Evolutionary conservation across 257 asterid species (phyloP).

Genomic region (Solanum pinnatisectum): DNA sequence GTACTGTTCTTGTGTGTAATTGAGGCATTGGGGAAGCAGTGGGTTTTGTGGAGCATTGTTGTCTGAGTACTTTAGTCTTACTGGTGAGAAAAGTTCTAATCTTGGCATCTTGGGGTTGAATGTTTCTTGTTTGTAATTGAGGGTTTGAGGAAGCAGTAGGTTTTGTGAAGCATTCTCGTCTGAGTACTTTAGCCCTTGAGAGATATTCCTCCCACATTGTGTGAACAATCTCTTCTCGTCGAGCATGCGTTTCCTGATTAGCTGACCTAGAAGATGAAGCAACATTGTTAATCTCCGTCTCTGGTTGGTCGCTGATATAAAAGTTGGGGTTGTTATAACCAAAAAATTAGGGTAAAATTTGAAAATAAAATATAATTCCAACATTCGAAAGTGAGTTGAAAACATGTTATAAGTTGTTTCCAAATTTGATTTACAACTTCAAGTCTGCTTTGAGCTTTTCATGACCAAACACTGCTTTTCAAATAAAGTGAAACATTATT

Average conservation of each 20-base stretch:
- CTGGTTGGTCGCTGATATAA: neutral
- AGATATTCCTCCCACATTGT: neutral
- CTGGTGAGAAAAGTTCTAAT: neutral
- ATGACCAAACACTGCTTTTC: neutral
- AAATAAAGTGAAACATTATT: neutral
- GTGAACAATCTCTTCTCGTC: neutral
- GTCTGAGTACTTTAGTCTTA: neutral
- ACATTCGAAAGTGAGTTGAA: neutral
- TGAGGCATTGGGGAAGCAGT: neutral
- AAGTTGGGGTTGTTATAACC: neutral
- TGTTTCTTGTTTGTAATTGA: neutral
- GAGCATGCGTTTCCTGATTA: neutral
- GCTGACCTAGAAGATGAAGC: neutral
- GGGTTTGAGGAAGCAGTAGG: neutral
- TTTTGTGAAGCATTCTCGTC: neutral
- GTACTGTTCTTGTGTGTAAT: neutral
- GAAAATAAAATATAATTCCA: neutral
- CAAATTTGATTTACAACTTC: neutral
- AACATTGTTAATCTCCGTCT: neutral
- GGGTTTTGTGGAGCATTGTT: neutral
- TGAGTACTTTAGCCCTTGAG: neutral
- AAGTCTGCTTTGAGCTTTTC: neutral
- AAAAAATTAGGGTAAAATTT: neutral
- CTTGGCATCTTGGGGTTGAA: neutral
- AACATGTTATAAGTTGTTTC: neutral